Conservation (phyloP, 768 basidiomycete species). For the Erythrobasidium yunnanense region DNA sequence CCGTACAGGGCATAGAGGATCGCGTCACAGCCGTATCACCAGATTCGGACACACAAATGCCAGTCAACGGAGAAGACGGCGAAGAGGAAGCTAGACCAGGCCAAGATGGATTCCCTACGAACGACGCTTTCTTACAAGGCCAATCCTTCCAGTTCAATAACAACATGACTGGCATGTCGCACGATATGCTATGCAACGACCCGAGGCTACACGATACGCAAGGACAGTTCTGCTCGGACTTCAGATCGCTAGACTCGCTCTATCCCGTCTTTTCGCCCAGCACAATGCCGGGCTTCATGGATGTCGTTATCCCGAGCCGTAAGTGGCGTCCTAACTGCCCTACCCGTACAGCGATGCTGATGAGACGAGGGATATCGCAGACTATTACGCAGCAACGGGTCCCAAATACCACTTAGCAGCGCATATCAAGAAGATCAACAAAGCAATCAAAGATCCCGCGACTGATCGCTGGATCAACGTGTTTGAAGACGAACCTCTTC, state of each 20-base stretch:
- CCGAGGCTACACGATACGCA: conserved; percentile 1
- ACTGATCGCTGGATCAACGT: conserved; percentile 1
- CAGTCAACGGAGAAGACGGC: no score
- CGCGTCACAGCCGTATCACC: no score
- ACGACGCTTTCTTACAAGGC: neutral
- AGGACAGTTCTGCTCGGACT: conserved; percentile 27
- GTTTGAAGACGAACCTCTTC: conserved; percentile 3
- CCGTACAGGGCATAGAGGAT: no score
- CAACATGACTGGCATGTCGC: conserved; percentile 12
- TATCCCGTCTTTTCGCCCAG: conserved; percentile 25
- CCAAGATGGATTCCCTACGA: neutral
- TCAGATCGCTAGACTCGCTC: conserved; percentile 3
- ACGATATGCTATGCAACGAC: conserved; percentile 25
- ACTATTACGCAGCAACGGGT: conserved; percentile 23
- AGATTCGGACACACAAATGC: no score
- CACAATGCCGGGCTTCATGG: conserved; percentile 16
- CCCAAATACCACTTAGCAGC: conserved; percentile 23
- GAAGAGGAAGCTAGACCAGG: neutral
- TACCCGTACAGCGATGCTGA: no score
- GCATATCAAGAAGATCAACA: conserved; percentile 13
- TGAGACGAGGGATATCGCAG: neutral
- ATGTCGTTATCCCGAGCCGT: conserved; percentile 25
- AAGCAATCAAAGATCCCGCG: conserved; percentile 5
- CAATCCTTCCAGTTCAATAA: conserved; percentile 8
- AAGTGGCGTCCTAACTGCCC: neutral